phyloP scores from a whole-genome alignment of 2,329 filamentous ascomycete genomes.

The Penicillium hordei region DNA sequence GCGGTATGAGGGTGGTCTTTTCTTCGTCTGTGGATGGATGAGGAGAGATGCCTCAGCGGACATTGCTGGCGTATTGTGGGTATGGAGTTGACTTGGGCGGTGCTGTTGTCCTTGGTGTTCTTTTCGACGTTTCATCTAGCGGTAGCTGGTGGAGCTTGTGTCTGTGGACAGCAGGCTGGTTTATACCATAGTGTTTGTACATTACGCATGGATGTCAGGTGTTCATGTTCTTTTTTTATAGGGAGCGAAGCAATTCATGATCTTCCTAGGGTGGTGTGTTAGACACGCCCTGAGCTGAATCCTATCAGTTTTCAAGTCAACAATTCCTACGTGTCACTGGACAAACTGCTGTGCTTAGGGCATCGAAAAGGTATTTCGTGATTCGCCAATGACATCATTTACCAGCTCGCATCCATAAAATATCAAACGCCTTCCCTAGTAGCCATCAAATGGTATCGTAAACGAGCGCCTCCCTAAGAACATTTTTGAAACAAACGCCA shows the following conservation, averaged over 20 bases:
- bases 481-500: neutral
- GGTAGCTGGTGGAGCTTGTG: neutral
- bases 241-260: conserved; percentile 3
- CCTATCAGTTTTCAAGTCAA: neutral
- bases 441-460: conserved; percentile 35
- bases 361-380: neutral
- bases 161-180: neutral
- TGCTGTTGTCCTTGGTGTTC: neutral
- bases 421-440: conserved; percentile 22
- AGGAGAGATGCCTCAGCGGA: neutral
- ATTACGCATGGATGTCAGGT: conserved; percentile 25
- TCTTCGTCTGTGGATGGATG: neutral
- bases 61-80: conserved; percentile 13
- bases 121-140: neutral
- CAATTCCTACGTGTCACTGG: neutral
- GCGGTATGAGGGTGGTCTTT: neutral
- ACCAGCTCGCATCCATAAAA: conserved; percentile 2
- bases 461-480: conserved; percentile 20
- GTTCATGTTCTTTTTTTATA: conserved; percentile 14
- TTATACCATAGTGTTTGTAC: conserved; percentile 25
- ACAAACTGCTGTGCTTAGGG: neutral
- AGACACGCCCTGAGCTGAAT: neutral
- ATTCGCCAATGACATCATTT: conserved; percentile 1
- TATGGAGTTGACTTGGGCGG: conserved; percentile 10
- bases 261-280: neutral